Conservation (phyloP, 768 basidiomycete genomes). For the Termitomyces bulborhizus region DNA sequence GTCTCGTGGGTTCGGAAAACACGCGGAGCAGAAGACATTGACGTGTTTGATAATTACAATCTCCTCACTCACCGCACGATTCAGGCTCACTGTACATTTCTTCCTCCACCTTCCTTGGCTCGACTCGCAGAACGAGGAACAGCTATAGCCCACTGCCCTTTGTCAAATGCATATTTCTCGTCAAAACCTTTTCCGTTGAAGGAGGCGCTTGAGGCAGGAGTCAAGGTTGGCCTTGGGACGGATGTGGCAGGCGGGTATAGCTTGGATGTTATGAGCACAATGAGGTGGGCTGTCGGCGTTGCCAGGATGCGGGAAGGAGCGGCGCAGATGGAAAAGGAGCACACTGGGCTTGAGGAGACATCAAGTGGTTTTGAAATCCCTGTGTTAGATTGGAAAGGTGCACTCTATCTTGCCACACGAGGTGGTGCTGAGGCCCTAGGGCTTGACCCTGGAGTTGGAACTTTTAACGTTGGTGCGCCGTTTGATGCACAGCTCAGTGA, state of each 20-base stretch:
- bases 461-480: constrained; percentile 53
- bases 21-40: constrained; percentile 61
- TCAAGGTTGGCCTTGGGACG: constrained; percentile 76
- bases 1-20: constrained; percentile 63
- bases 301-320: constrained; percentile 63
- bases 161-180: constrained; percentile 88
- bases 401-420: constrained; percentile 73
- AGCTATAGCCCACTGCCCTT: constrained; percentile 79
- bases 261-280: constrained; percentile 67
- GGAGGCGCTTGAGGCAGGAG: constrained; percentile 58
- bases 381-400: constrained; percentile 75
- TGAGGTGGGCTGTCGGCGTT: constrained; percentile 73
- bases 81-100: constrained; percentile 88
- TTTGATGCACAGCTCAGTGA: constrained; percentile 68
- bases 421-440: constrained; percentile 73
- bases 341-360: constrained; percentile 2
- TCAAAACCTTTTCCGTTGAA: constrained; percentile 60
- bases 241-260: constrained; percentile 88
- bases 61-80: constrained; percentile 62
- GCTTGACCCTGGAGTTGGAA: constrained; percentile 38
- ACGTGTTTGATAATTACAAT: constrained; percentile 58
- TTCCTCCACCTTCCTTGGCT: constrained; percentile 43
- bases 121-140: constrained; percentile 45
- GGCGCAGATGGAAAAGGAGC: constrained; percentile 14
- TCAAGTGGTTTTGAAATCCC: constrained; percentile 5